Evolutionary conservation across 2,329 filamentous ascomycete species (phyloP).

Genomic region (Scedosporium dehoogii): DNA sequence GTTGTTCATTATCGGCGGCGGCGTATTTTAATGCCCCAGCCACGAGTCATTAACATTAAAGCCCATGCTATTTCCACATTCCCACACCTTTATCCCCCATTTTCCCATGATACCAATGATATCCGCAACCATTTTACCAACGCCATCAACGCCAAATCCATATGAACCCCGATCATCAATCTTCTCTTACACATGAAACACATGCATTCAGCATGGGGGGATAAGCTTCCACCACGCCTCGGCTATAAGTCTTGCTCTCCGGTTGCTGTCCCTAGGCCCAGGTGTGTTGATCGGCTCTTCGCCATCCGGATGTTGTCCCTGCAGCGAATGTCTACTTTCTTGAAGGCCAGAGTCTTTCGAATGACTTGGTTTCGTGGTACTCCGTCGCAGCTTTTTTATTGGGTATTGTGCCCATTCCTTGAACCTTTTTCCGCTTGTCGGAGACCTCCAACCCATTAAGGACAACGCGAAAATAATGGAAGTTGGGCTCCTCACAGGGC

Average conservation of each 20-base stretch:
- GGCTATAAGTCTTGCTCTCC: background rate
- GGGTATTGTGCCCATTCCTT: background rate
- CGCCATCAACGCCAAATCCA: background rate
- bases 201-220: background rate
- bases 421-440: background rate
- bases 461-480: conserved; percentile 7
- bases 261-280: no score
- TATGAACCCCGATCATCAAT: no score
- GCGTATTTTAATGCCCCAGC: conserved; percentile 53
- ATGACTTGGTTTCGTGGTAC: background rate
- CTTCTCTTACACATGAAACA: background rate
- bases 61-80: background rate
- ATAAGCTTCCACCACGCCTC: background rate
- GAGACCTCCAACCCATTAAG: background rate
- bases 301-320: background rate
- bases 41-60: background rate
- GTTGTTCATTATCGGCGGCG: conserved; percentile 95
- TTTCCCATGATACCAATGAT: background rate
- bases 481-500: background rate
- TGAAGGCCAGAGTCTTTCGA: no score
- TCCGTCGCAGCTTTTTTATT: background rate
- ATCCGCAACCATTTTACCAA: background rate
- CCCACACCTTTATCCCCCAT: background rate
- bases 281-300: no score
- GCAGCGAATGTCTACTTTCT: background rate